Evolutionary conservation across 2,329 filamentous ascomycete genomes (phyloP).

Genomic region (Blumeriella jaapii): DNA sequence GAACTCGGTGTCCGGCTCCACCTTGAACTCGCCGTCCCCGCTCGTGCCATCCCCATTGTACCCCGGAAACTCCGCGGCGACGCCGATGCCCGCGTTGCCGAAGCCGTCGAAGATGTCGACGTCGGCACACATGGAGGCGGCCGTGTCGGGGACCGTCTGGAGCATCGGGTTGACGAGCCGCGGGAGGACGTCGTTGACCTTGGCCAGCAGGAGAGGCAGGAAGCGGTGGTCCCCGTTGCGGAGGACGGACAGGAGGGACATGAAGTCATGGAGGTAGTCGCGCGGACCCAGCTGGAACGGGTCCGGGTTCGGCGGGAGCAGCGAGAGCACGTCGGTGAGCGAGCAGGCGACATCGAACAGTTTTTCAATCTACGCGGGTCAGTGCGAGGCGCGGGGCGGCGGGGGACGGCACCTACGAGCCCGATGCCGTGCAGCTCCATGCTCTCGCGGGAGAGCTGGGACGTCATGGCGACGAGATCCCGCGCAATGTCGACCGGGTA

Average conservation of each 20-base stretch:
- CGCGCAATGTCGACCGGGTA: slow-evolving; percentile 52
- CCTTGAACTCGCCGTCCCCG: slow-evolving; percentile 24
- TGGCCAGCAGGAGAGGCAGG: slow-evolving; percentile 63
- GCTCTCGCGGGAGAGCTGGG: slow-evolving; percentile 58
- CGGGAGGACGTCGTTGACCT: slow-evolving; percentile 62
- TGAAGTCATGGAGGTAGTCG: slow-evolving; percentile 60
- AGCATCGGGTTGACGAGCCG: slow-evolving; percentile 48
- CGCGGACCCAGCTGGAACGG: slow-evolving; percentile 57
- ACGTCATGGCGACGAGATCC: slow-evolving; percentile 53
- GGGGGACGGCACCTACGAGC: slow-evolving; percentile 50
- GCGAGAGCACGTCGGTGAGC: slow-evolving; percentile 60
- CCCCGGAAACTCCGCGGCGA: slow-evolving; percentile 21
- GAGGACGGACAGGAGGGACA: slow-evolving; percentile 55
- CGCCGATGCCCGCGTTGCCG: slow-evolving; percentile 47
- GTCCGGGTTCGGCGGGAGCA: slow-evolving; percentile 47
- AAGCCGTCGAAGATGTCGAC: slow-evolving; percentile 58
- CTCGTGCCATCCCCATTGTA: slow-evolving; percentile 21
- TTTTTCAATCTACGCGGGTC: slow-evolving; percentile 52
- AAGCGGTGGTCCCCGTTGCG: slow-evolving; percentile 69
- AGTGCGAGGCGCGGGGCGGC: no score
- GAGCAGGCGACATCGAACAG: slow-evolving; percentile 66
- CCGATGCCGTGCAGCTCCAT: slow-evolving; percentile 67
- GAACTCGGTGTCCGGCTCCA: slow-evolving; percentile 19
- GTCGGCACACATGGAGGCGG: slow-evolving; percentile 26
- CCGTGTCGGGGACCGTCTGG: slow-evolving; percentile 44